Conservation (phyloP, 257 asterid genomes). For the Coffea eugenioides region DNA sequence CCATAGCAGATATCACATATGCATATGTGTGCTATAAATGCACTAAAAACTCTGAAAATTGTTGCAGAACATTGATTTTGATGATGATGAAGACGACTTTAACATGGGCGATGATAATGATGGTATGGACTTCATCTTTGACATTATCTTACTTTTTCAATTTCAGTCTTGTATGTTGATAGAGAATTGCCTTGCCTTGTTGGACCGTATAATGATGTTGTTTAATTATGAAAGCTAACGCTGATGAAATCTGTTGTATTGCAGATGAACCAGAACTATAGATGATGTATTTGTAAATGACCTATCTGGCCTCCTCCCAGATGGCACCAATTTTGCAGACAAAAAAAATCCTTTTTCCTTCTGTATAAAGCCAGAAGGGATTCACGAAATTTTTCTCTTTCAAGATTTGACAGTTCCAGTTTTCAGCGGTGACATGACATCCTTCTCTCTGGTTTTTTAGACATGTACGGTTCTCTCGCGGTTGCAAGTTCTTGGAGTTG, state of each 20-base stretch:
- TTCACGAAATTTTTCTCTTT: neutral
- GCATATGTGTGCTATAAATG: neutral
- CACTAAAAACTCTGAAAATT: constrained; percentile 12
- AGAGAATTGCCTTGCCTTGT: neutral
- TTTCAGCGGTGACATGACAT: neutral
- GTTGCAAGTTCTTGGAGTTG: neutral
- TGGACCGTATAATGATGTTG: too few species aligned
- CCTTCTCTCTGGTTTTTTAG: too few species aligned
- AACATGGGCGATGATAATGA: constrained; percentile 54
- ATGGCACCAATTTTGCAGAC: neutral
- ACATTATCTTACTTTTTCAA: neutral
- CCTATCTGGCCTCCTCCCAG: neutral
- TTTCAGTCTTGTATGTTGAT: neutral
- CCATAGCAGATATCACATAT: neutral
- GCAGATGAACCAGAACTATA: constrained; percentile 25
- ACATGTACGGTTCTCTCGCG: neutral
- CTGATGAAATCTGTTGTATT: neutral
- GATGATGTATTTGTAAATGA: neutral
- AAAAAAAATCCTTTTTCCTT: too few species aligned
- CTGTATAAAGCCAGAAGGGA: neutral
- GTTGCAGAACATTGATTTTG: constrained; percentile 50
- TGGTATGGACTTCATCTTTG: constrained; percentile 30
- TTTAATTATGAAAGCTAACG: neutral
- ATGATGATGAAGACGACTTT: constrained; percentile 77
- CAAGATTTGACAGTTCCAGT: neutral